Evolutionary conservation across 1,284 basidiomycete species (phyloP), one percentile per base, ranked within the genome.

Genomic region (Cutaneotrichosporon dermatis): DNA sequence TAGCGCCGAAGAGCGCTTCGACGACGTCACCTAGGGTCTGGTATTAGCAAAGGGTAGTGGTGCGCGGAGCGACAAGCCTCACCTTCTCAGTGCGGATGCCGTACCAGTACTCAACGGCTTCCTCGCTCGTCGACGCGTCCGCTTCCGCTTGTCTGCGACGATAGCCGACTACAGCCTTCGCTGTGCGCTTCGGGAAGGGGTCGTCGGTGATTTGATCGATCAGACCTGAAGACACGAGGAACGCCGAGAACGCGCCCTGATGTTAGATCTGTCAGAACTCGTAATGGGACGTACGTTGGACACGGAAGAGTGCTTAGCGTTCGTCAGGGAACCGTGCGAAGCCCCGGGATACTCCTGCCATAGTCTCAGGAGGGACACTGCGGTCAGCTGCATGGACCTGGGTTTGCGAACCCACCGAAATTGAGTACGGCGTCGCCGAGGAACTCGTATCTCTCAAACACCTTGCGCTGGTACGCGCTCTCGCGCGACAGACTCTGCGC

Each of bases 1-100:
- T 81, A 0, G 90, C 90, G 1, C 90, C 92, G 15, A 94, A 79
- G 4, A 94, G 76, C 54, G 89, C 88, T 77, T 96, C 92, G 57
- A 92, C 81, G 6, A 71, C 61, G 51, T 75, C 72, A 10, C 71
- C 69, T 10, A 72, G 57, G 33, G 60, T 52, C 69, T 76, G 45
- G 0, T 16, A 35, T 54, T 34, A 49, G 51, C 40, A 13, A 34
- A 25, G 25, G 25, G 41, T 11, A 6, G 13, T 11, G 3, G 33
- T 36, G 13, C 4, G 34, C 25, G 25, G 25, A 25, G 25, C 25
- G 25, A 25, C 25, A 25, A 25, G 25, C 25, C 65, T 46, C 44
- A 65, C 63, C 33, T 66, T 61, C 12, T 60, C 37, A 11, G 48
- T 48, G 1, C 58, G 59, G 5, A 66, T 53, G 3, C 57, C 36